A percentile compares a stretch with the other conserved stretches of the same genome.
Conservation (phyloP, 1,284 basidiomycete species). For the Wallemia mellicola region DNA sequence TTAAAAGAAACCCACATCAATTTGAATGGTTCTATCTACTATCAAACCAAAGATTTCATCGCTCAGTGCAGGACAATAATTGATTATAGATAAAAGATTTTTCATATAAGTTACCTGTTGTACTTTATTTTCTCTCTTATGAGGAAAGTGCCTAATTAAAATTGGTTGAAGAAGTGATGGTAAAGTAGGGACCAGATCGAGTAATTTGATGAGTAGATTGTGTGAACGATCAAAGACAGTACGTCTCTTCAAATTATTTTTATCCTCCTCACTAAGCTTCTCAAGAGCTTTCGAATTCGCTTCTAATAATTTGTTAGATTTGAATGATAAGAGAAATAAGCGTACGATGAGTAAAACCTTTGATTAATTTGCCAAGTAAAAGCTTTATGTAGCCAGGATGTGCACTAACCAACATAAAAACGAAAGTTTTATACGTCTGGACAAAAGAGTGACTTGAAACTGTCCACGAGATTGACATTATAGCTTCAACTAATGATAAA, state of each 20-base stretch:
- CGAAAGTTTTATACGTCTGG: slow-evolving; percentile 55
- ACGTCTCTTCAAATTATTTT: slow-evolving; percentile 32
- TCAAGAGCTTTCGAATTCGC: slow-evolving; percentile 32
- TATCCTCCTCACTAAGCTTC: slow-evolving; percentile 7
- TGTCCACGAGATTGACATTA: slow-evolving; percentile 71
- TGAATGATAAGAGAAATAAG: slow-evolving; percentile 5
- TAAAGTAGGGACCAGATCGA: slow-evolving; percentile 66
- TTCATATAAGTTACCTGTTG: slow-evolving; percentile 72
- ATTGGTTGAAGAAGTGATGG: slow-evolving; percentile 58
- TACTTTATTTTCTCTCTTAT: slow-evolving; percentile 58
- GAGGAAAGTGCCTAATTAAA: slow-evolving; percentile 57
- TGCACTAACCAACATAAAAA: slow-evolving; percentile 77
- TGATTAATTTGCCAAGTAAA: slow-evolving; percentile 48
- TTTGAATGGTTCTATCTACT: slow-evolving; percentile 68
- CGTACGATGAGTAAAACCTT: slow-evolving; percentile 68
- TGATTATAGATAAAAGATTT: slow-evolving; percentile 54
- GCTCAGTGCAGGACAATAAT: slow-evolving; percentile 66
- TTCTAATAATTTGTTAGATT: slow-evolving; percentile 20
- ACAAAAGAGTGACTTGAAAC: slow-evolving; percentile 55
- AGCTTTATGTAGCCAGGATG: slow-evolving; percentile 66
- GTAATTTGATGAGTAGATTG: slow-evolving; percentile 46
- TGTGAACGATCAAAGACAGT: slow-evolving; percentile 67
- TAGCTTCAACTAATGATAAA: slow-evolving; percentile 52
- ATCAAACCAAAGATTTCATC: slow-evolving; percentile 60
- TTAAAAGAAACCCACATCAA: slow-evolving; percentile 38